These are phyloP conservation scores for cucumber (Cucumis sativus) DNA, from an alignment of 306 rosid genomes.

Conservation along the genomic window DNA sequence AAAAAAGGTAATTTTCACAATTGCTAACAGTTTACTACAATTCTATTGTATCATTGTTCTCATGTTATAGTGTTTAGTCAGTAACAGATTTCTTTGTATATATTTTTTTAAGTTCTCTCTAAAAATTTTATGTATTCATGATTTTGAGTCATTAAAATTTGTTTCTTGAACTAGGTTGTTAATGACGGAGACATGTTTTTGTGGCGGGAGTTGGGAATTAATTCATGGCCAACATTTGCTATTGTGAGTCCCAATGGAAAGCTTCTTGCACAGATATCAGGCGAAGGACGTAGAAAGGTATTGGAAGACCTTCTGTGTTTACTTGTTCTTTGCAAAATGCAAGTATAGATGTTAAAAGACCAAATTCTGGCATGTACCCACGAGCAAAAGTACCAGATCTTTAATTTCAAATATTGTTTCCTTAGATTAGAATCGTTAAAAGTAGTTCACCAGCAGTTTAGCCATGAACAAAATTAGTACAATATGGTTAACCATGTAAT, in stretches of 20 bases:
- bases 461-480: not conserved
- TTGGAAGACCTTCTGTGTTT: not conserved
- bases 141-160: not conserved
- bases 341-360: not conserved
- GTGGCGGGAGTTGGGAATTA: constrained; percentile 85
- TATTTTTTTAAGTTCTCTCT: not conserved
- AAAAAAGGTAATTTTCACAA: not conserved
- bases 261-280: constrained; percentile 80
- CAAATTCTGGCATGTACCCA: not conserved
- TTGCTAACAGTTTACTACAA: not conserved
- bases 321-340: not conserved
- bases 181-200: constrained; percentile 91
- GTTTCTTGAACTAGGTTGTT: constrained; percentile 49
- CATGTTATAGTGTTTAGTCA: not conserved
- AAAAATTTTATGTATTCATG: not conserved
- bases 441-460: not conserved
- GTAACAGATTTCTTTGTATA: not conserved
- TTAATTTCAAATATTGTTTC: not conserved
- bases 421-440: not conserved
- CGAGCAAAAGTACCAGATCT: not conserved
- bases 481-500: not conserved
- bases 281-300: constrained; percentile 95
- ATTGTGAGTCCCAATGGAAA: constrained; percentile 73
- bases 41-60: not conserved
- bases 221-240: constrained; percentile 97